These are phyloP conservation scores for Haplosporangium gracile DNA, from an alignment of 192 early-diverging fungal species.

Conservation along the genomic window DNA sequence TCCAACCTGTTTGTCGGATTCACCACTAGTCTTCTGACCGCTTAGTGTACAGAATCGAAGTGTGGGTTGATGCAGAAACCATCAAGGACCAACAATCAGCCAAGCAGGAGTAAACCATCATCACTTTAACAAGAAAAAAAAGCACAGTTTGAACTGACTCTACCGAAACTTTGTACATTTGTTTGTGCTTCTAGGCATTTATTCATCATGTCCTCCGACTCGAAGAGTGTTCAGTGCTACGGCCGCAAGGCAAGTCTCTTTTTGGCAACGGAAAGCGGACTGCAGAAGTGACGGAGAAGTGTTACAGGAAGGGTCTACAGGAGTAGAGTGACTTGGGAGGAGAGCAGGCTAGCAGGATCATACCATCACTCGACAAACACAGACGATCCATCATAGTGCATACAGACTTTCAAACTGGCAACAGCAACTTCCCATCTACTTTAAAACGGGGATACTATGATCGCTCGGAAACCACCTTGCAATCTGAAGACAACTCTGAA, in stretches of 20 bases:
- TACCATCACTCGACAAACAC: neutral
- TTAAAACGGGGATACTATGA: too few relatives aligned
- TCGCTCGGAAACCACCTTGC: too few relatives aligned
- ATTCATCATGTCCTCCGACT: slow-evolving; percentile 59
- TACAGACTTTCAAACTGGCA: neutral
- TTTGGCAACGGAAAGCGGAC: neutral
- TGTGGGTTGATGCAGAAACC: neutral
- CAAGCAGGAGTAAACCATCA: neutral
- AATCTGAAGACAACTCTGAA: too few relatives aligned
- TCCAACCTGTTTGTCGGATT: neutral
- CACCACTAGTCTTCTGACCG: neutral
- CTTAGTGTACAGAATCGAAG: neutral
- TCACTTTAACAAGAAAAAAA: neutral
- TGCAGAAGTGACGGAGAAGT: neutral
- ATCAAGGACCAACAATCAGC: neutral
- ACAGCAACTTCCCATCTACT: too few relatives aligned
- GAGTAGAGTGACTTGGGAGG: neutral
- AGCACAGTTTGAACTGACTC: neutral
- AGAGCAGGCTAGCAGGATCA: neutral
- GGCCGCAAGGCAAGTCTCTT: slow-evolving; percentile 59
- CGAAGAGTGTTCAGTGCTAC: slow-evolving; percentile 61
- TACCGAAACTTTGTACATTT: neutral
- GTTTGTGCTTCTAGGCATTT: slow-evolving; percentile 33
- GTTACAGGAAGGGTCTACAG: neutral
- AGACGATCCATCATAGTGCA: neutral